phyloP scores from a whole-genome alignment of 176 grass and related monocot genomes.

The Aegilops sharonensis region DNA sequence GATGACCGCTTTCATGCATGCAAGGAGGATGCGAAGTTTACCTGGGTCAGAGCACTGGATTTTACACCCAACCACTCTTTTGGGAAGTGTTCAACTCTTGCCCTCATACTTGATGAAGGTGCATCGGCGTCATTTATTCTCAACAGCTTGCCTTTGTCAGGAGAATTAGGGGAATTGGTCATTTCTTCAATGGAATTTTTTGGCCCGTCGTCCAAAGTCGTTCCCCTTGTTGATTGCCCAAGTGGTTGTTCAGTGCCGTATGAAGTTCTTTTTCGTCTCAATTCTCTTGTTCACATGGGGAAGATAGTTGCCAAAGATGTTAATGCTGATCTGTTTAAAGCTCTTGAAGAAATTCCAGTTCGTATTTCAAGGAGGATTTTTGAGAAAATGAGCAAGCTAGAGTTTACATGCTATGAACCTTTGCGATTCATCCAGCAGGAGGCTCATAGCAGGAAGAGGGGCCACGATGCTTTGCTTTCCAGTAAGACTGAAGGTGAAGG shows the following conservation, averaged over 20 bases:
- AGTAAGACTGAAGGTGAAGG: slow-evolving; percentile 34
- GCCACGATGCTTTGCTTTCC: slow-evolving; percentile 20
- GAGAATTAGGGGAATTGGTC: slow-evolving; percentile 54
- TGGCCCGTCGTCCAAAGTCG: slow-evolving; percentile 45
- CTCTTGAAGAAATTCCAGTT: slow-evolving; percentile 55
- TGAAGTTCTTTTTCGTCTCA: slow-evolving; percentile 81
- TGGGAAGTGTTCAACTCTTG: slow-evolving; percentile 65
- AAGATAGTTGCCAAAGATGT: slow-evolving; percentile 70
- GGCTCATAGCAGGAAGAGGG: slow-evolving; percentile 43
- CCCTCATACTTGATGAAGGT: slow-evolving; percentile 49
- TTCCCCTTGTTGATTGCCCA: slow-evolving; percentile 72
- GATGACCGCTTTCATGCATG: slow-evolving; percentile 70
- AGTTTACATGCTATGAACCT: slow-evolving; percentile 74
- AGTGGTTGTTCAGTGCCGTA: slow-evolving; percentile 63
- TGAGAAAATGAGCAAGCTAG: slow-evolving; percentile 76
- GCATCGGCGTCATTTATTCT: slow-evolving; percentile 50
- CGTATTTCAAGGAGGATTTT: slow-evolving; percentile 60
- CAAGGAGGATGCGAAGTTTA: slow-evolving; percentile 62
- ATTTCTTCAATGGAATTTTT: slow-evolving; percentile 22
- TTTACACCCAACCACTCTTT: slow-evolving; percentile 68
- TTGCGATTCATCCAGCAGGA: slow-evolving; percentile 66
- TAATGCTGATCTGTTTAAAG: slow-evolving; percentile 65
- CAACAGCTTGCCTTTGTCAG: slow-evolving; percentile 51
- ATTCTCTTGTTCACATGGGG: slow-evolving; percentile 88
- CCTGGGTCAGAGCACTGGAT: slow-evolving; percentile 83